Evolutionary conservation across 495 filamentous ascomycete species (phyloP), one percentile per base, ranked within the genome.

Genomic region (Annulohypoxylon nitens): DNA sequence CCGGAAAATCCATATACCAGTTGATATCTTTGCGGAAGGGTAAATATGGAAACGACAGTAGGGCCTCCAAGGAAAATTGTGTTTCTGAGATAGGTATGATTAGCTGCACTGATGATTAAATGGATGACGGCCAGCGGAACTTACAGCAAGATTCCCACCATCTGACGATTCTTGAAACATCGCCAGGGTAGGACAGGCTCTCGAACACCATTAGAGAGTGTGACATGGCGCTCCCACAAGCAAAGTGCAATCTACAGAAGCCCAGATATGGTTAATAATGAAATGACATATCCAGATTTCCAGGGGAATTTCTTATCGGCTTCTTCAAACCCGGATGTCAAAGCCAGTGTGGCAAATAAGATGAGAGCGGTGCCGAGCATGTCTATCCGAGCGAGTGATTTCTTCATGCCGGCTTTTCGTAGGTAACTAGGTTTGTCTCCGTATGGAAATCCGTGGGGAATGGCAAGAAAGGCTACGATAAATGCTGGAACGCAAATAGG

Each of bases 261-360:
- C 4, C 53, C 53, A 18, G 53, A 55, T 10, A 30, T 30, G 1
- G 30, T 36, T 9, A 55, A n/a, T 30, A 55, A 20, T 3, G 53
- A 34, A 30, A 55, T 55, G 6, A 55, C 53, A n/a, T 55, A 55
- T 6, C 26, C 53, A 36, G 53, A 55, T 6, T 30, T 55, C 53
- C 53, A 55, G 9, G 53, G 53, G 30, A 55, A 55, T 3, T 11
- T 3, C 10, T 36, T 5, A 12, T 36, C 53, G n/a, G 53, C 26
- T 30, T 55, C 53, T 8, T 55, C 30, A n/a, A 55, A 55, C 4
- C 11, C 53, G 16, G 53, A 30, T 2, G 53, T 36, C 12, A 55
- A 26, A 20, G 53, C 12, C 14, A 55, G 11, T 7, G 26, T 36
- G 1, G 53, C 53, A 1, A 55, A 18, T 6, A 55, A 20, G 53